Conservation (phyloP, 1,284 basidiomycete species). For the Laetiporus sulphureus region DNA sequence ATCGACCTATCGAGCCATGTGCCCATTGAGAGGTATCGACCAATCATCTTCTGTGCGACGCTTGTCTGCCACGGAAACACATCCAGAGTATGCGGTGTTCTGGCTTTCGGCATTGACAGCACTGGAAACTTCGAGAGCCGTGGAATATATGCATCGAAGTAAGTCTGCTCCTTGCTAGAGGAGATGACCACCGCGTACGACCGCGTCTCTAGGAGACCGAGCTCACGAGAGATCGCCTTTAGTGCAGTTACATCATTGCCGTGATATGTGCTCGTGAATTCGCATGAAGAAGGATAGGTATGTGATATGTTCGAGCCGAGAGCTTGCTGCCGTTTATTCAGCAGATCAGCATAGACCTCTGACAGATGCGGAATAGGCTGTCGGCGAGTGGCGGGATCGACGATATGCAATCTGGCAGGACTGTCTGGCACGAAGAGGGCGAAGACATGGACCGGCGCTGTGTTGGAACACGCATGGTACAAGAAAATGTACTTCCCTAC, state of each 20-base stretch:
- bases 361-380: slow-evolving; percentile 78
- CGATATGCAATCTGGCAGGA: slow-evolving; percentile 76
- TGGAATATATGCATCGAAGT: slow-evolving; percentile 75
- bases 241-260: slow-evolving; percentile 76
- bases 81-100: slow-evolving; percentile 66
- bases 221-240: slow-evolving; percentile 85
- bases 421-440: slow-evolving; percentile 81
- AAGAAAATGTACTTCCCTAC: slow-evolving; percentile 84
- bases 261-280: slow-evolving; percentile 77
- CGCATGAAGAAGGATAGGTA: slow-evolving; percentile 65
- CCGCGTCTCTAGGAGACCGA: slow-evolving; percentile 68
- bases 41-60: slow-evolving; percentile 75
- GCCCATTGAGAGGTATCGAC: slow-evolving; percentile 76
- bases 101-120: slow-evolving; percentile 78
- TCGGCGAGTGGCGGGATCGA: slow-evolving; percentile 82
- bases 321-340: slow-evolving; percentile 38
- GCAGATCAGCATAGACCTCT: slow-evolving; percentile 62
- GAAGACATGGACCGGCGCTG: slow-evolving; percentile 82
- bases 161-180: slow-evolving; percentile 78
- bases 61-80: slow-evolving; percentile 74
- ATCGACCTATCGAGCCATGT: slow-evolving; percentile 80
- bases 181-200: slow-evolving; percentile 78
- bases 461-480: slow-evolving; percentile 81
- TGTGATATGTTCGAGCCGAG: slow-evolving; percentile 44
- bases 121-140: slow-evolving; percentile 85